Conservation (phyloP, 345 rosid genomes). For the Camelina neglecta region DNA sequence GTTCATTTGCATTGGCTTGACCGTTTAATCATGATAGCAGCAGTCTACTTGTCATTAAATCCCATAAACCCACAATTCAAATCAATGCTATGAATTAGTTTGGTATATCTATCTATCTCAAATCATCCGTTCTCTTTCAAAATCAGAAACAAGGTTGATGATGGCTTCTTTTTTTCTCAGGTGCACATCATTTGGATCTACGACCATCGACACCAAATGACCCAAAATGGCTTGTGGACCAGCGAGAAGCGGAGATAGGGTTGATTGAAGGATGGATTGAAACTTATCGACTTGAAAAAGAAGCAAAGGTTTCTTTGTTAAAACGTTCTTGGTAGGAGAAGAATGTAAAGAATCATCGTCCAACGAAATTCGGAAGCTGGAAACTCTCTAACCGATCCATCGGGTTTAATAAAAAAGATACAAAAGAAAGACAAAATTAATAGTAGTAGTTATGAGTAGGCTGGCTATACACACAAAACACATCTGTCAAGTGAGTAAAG, state of each 20-base stretch:
- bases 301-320: slow-evolving; percentile 46
- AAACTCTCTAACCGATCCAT: slow-evolving; percentile 10
- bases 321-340: slow-evolving; percentile 35
- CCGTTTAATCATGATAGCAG: background rate
- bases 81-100: background rate
- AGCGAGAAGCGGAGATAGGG: slow-evolving; percentile 68
- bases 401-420: slow-evolving; percentile 23
- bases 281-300: slow-evolving; percentile 48
- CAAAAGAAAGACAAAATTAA: slow-evolving; percentile 6
- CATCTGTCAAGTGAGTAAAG: slow-evolving; percentile 39
- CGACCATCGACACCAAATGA: slow-evolving; percentile 72
- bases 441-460: slow-evolving; percentile 25
- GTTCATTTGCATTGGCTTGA: background rate
- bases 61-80: background rate
- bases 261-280: slow-evolving; percentile 78
- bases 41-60: background rate
- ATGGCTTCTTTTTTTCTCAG: slow-evolving; percentile 39
- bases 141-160: background rate
- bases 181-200: slow-evolving; percentile 90
- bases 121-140: background rate
- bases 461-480: slow-evolving; percentile 32
- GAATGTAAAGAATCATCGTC: background rate
- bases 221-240: slow-evolving; percentile 82
- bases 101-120: background rate
- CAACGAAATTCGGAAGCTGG: background rate